Conservation (phyloP, 1,284 basidiomycete genomes). For the Coniferiporia weirii region DNA sequence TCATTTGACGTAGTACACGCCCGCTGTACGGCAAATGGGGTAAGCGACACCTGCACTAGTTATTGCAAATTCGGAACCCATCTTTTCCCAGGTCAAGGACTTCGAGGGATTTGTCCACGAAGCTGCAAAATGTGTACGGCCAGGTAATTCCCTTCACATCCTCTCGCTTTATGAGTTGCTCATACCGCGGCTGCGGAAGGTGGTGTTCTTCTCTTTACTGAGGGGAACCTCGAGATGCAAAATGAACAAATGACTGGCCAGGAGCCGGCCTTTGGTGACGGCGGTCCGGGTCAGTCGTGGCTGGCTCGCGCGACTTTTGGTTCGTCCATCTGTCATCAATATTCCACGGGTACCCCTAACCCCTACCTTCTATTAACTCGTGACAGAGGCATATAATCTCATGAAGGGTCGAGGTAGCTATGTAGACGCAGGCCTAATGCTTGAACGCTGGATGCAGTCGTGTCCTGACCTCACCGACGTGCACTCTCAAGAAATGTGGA, state of each 20-base stretch:
- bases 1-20: constrained; percentile 20
- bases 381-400: constrained; percentile 18
- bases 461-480: constrained; percentile 15
- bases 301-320: constrained; percentile 19
- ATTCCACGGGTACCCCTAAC: not conserved
- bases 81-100: constrained; percentile 16
- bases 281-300: constrained; percentile 18
- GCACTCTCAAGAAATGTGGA: constrained; percentile 14
- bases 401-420: constrained; percentile 15
- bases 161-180: not conserved
- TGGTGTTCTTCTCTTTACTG: constrained; percentile 20
- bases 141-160: constrained; percentile 13
- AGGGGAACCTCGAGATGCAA: constrained; percentile 20
- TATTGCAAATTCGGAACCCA: not conserved
- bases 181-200: not conserved
- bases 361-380: not conserved
- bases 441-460: constrained; percentile 7
- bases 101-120: constrained; percentile 19
- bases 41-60: not conserved
- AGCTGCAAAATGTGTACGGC: constrained; percentile 17
- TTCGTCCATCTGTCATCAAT: not conserved
- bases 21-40: constrained; percentile 19
- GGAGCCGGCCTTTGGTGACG: constrained; percentile 16
- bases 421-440: constrained; percentile 14
- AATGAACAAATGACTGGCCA: constrained; percentile 16